Evolutionary conservation across 495 filamentous ascomycete species (phyloP).

Genomic region (Pyrenopolyporus hunteri): DNA sequence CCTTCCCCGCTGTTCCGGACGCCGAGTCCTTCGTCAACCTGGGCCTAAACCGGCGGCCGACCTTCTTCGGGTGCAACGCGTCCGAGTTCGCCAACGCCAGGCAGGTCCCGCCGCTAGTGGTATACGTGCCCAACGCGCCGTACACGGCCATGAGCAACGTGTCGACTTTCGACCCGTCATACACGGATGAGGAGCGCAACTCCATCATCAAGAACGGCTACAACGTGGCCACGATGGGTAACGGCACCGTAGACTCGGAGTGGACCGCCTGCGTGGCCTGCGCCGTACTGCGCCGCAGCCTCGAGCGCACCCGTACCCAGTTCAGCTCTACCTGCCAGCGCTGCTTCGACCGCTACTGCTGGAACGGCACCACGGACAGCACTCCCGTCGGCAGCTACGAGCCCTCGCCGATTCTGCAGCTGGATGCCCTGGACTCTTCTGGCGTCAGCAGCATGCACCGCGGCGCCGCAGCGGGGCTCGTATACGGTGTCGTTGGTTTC

Average conservation of each 20-base stretch:
- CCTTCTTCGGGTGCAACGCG: constrained; percentile 90
- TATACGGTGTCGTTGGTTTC: constrained; percentile 18
- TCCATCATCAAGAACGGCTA: constrained; percentile 83
- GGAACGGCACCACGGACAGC: constrained; percentile 72
- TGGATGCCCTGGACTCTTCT: constrained; percentile 2
- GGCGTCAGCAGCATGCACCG: not conserved
- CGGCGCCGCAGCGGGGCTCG: constrained; percentile 11
- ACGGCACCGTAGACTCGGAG: constrained; percentile 69
- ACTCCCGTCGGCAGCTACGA: constrained; percentile 43
- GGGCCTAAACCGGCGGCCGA: constrained; percentile 81
- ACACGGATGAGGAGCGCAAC: constrained; percentile 69
- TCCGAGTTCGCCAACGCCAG: constrained; percentile 63
- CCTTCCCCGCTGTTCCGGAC: constrained; percentile 84
- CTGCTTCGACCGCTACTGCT: constrained; percentile 87
- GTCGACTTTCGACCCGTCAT: constrained; percentile 70
- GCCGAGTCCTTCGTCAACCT: constrained; percentile 85
- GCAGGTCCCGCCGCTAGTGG: constrained; percentile 68
- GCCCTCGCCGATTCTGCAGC: constrained; percentile 34
- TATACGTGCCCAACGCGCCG: constrained; percentile 90
- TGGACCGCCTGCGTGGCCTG: constrained; percentile 88
- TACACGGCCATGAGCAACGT: constrained; percentile 76
- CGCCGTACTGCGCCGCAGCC: constrained; percentile 78
- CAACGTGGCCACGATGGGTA: constrained; percentile 79
- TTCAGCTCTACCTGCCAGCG: constrained; percentile 70
- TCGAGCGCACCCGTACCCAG: constrained; percentile 66